Conservation (phyloP, 352 stramenopile genomes). For the Peronospora belbahrii region DNA sequence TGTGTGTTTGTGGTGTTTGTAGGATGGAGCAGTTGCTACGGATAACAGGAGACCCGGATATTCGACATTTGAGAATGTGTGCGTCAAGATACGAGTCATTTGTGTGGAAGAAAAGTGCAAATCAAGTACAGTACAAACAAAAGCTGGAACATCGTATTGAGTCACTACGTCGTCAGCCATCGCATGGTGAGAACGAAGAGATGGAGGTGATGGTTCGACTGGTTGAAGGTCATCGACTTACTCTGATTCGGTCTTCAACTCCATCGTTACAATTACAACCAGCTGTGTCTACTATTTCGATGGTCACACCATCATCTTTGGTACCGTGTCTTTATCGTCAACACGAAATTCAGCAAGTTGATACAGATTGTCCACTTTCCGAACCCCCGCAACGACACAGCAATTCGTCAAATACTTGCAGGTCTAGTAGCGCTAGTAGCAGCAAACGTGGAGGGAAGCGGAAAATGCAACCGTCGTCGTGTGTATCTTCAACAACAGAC, state of each 20-base stretch:
- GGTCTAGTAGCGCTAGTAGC: conserved; percentile 4
- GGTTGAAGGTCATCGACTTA: conserved; percentile 21
- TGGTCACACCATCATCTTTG: neutral
- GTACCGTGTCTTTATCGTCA: conserved; percentile 11
- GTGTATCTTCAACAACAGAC: conserved; percentile 1
- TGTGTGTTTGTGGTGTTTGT: neutral
- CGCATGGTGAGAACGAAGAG: conserved; percentile 25
- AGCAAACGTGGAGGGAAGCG: conserved; percentile 25
- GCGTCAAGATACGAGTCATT: conserved; percentile 62
- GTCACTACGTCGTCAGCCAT: conserved; percentile 47
- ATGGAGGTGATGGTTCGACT: conserved; percentile 17
- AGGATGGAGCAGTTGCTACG: conserved; percentile 54
- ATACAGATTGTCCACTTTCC: conserved; percentile 1
- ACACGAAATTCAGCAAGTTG: conserved; percentile 4
- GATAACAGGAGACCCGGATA: conserved; percentile 46
- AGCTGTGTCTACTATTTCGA: neutral
- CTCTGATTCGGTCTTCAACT: conserved; percentile 15
- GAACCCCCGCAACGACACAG: conserved; percentile 6
- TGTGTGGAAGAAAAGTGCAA: conserved; percentile 61
- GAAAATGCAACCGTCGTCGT: conserved; percentile 16
- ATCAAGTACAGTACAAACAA: conserved; percentile 61
- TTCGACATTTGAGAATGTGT: conserved; percentile 49
- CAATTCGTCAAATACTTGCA: conserved; percentile 7
- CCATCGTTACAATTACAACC: conserved; percentile 6
- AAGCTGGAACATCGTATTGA: conserved; percentile 61